Conservation (phyloP, 2,329 filamentous ascomycete genomes). For the Cytospora leucostoma region DNA sequence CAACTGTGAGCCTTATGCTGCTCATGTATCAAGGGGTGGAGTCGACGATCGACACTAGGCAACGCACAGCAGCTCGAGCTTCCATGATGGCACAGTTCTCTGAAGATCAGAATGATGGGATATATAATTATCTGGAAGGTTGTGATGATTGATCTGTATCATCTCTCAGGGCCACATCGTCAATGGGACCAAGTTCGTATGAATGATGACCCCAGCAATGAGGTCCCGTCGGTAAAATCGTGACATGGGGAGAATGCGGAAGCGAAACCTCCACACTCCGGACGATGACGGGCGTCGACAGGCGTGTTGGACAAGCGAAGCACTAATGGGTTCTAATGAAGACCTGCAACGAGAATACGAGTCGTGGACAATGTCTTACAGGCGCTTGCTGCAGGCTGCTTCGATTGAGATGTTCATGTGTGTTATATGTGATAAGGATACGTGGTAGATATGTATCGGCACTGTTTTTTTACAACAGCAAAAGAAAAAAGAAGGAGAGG, state of each 20-base stretch:
- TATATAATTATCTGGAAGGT: not conserved
- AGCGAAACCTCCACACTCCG: not conserved
- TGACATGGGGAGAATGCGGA: constrained; percentile 3
- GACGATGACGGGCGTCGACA: not conserved
- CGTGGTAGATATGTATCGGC: constrained; percentile 3
- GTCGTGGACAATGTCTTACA: constrained; percentile 6
- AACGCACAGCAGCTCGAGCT: constrained; percentile 23
- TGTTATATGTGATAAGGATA: constrained; percentile 6
- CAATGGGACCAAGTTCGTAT: not conserved
- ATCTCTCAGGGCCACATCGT: constrained; percentile 7
- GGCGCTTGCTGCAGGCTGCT: constrained; percentile 1
- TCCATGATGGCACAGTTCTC: constrained; percentile 22
- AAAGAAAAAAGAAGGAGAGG: not conserved
- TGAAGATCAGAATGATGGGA: not conserved
- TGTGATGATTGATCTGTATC: not conserved
- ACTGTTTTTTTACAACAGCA: not conserved
- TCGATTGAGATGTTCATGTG: constrained; percentile 10
- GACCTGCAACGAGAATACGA: constrained; percentile 1
- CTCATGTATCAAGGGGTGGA: not conserved
- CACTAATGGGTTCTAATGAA: not conserved
- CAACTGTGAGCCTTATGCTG: constrained; percentile 6
- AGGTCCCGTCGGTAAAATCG: not conserved
- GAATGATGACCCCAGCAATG: no score
- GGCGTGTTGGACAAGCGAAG: not conserved
- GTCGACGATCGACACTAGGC: no score